Evolutionary conservation across 371 early-diverging fungal species (phyloP).

Genomic region (Smittium culicis): DNA sequence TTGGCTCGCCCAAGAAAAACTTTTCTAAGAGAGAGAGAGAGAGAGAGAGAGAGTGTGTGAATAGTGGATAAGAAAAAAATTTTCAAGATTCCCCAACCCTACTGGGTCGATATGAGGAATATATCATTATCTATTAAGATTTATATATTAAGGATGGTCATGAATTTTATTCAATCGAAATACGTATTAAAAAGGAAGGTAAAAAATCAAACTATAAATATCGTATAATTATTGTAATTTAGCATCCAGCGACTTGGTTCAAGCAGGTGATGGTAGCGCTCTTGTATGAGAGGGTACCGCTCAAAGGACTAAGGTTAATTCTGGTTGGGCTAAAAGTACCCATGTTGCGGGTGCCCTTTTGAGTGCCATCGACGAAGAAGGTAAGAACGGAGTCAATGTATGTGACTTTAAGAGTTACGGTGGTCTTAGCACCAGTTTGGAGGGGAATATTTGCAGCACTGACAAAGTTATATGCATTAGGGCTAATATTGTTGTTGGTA

Average conservation of each 20-base stretch:
- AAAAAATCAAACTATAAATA: too few species aligned
- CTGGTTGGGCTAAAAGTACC: not conserved
- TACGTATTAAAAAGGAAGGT: too few species aligned
- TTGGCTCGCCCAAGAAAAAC: too few species aligned
- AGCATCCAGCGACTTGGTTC: not conserved
- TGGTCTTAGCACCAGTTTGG: not conserved
- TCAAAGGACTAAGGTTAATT: not conserved
- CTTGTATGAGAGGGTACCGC: not conserved
- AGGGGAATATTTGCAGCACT: not conserved
- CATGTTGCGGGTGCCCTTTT: not conserved
- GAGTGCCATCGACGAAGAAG: not conserved
- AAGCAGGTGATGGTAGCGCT: not conserved
- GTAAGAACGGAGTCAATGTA: not conserved
- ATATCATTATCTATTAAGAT: too few species aligned
- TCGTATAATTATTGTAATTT: too few species aligned
- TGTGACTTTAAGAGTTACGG: not conserved
- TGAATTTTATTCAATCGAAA: too few species aligned
- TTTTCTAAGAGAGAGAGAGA: too few species aligned
- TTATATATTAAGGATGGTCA: too few species aligned
- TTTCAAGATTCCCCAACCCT: too few species aligned
- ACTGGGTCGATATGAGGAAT: too few species aligned
- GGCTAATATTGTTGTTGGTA: not conserved
- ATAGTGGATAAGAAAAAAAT: too few species aligned
- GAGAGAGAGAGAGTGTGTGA: too few species aligned
- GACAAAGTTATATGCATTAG: not conserved